Base-by-base conservation (phyloP, 306 rosid genomes). In the Gillenia trifoliata region DNA sequence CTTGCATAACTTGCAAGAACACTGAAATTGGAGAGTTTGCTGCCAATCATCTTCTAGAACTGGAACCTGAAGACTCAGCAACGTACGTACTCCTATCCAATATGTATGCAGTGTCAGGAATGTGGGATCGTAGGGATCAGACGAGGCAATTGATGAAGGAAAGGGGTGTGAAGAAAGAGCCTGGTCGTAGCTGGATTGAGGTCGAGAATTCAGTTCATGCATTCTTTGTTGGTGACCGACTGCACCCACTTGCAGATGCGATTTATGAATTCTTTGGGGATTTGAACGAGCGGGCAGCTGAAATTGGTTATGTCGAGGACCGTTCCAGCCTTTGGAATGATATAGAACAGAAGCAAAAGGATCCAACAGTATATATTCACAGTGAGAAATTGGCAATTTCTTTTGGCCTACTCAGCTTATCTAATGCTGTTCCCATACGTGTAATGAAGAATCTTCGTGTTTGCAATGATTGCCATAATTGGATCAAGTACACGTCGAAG, bases 161-260 rank as follows among this genome's bases (percentile, higher is more conserved):
- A 72, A 85, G 84, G 76, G 91, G 93, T 64, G 98, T 92, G 60
- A 90, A 85, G 81, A 92, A 92, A 77, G 94, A 90, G 87, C 96
- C 96, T 4, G 98, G 96, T 30, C 91, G 85, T 56, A 92, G 96
- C 80, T 92, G 98, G 98, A 89, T 92, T 52, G 97, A 89, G 81
- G 79, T 88, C 68, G 76, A 87, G 30, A 82, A 89, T 72, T 79
- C 83, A 0, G 82, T 88, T 78, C 89, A 92, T 71, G 85, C 98
- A 43, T 92, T 92, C 87, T 90, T 84, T 63, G 98, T 82, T 29
- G 96, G 96, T 31, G 98, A 92, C 79, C 83, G 81, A 38, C 87
- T 87, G 43, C 98, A 92, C 78, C 92, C 90, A 11, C 40, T 56
- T 34, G 78, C 87, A 1, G 86, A 89, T 73, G 77, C 71, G 80